phyloP scores from a whole-genome alignment of 768 basidiomycete genomes.

The Lactarius hengduanensis region DNA sequence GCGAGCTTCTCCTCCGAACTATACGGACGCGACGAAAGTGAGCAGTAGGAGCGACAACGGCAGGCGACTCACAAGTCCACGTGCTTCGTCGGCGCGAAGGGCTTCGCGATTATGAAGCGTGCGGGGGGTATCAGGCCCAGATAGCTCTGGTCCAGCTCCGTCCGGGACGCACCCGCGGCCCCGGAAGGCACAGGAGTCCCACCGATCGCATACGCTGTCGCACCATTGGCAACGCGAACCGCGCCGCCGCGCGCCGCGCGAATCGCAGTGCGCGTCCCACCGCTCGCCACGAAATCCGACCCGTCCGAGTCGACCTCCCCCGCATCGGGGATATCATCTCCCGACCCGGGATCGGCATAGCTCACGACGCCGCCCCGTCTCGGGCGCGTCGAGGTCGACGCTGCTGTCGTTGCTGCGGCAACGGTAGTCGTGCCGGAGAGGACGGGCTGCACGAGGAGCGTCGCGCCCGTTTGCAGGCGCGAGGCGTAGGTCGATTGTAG shows the following conservation, averaged over 20 bases:
- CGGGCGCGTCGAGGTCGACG: conserved; percentile 38
- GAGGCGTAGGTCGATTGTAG: conserved; percentile 81
- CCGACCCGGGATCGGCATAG: conserved; percentile 84
- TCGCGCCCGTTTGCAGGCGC: conserved; percentile 85
- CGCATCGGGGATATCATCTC: conserved; percentile 77
- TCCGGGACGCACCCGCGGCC: conserved; percentile 31
- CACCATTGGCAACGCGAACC: conserved; percentile 35
- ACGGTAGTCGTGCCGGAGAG: conserved; percentile 37
- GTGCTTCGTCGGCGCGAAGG: conserved; percentile 60
- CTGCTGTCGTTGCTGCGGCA: conserved; percentile 41
- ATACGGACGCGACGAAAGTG: conserved; percentile 23
- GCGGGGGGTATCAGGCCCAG: conserved; percentile 82
- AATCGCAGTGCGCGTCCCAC: conserved; percentile 56
- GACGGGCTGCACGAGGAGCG: conserved; percentile 89
- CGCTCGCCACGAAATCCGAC: conserved; percentile 73
- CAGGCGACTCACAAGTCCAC: conserved; percentile 62
- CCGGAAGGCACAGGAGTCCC: conserved; percentile 35
- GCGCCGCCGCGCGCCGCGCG: conserved; percentile 31
- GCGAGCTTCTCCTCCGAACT: conserved; percentile 68
- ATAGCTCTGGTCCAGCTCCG: conserved; percentile 84
- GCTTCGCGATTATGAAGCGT: conserved; percentile 65
- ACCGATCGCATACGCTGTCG: conserved; percentile 50
- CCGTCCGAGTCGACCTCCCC: conserved; percentile 84
- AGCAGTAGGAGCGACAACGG: conserved; percentile 25
- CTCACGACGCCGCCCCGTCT: conserved; percentile 74